Percentiles rank a stretch among this genome's conserved stretches.
Conservation (phyloP, 192 early-diverging fungal genomes). For the Coemansia sp. region DNA sequence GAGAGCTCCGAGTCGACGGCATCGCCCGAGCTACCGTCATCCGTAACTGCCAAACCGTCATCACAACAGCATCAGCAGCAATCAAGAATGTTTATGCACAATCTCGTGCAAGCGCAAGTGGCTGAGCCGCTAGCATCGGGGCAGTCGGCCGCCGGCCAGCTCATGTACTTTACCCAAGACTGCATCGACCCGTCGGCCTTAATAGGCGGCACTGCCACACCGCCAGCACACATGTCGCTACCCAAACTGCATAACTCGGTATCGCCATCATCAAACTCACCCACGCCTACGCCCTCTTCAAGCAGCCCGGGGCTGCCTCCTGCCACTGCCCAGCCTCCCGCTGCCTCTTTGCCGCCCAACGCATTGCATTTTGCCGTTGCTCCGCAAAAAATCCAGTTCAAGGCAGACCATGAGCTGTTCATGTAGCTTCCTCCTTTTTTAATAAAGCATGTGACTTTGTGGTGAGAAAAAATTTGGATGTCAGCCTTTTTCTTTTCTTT, state of each 20-base stretch:
- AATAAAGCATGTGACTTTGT: neutral
- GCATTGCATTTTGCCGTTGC: slow-evolving; percentile 39
- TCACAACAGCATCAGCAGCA: slow-evolving; percentile 1
- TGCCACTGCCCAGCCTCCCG: slow-evolving; percentile 1
- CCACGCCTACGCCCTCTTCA: slow-evolving; percentile 39
- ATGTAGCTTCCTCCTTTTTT: slow-evolving; percentile 18
- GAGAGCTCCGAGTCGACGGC: slow-evolving; percentile 45
- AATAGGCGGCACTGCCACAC: slow-evolving; percentile 17
- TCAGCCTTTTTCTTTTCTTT: slow-evolving; percentile 1
- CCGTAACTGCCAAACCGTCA: slow-evolving; percentile 15
- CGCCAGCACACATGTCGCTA: slow-evolving; percentile 21
- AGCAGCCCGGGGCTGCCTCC: slow-evolving; percentile 25
- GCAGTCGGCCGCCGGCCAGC: slow-evolving; percentile 2
- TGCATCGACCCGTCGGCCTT: slow-evolving; percentile 34
- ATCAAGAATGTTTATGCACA: too few relatives aligned
- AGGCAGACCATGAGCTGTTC: slow-evolving; percentile 39
- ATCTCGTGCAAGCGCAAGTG: too few relatives aligned
- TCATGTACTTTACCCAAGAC: slow-evolving; percentile 24
- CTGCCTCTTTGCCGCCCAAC: slow-evolving; percentile 6
- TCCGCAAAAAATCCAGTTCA: slow-evolving; percentile 50
- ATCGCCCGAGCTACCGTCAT: slow-evolving; percentile 39
- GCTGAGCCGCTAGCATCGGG: neutral
- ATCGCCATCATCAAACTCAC: slow-evolving; percentile 33
- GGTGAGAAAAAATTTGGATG: too few relatives aligned
- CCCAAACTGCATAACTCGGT: slow-evolving; percentile 28